Evolutionary conservation across 2,329 filamentous ascomycete species (phyloP), one percentile per base, ranked within the genome.

Genomic region (Ceratocystis destructans): DNA sequence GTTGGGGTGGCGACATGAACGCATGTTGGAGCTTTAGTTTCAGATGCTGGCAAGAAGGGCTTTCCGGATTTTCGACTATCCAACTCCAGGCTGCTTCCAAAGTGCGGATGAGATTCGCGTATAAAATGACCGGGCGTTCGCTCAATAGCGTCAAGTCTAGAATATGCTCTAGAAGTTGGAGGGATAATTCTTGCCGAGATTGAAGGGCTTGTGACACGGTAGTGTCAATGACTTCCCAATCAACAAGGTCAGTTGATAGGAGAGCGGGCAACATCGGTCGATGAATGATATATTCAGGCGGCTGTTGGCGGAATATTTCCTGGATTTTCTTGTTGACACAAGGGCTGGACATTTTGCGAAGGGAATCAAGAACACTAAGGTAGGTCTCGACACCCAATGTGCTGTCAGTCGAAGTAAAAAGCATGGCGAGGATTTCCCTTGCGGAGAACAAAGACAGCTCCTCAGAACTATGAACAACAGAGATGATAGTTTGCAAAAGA

Each of bases 91-190:
- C 86, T 61, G 86, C 87, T 70, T 93, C 87, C 65, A 96, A 80
- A 67, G 90, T 95, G 69, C 85, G 83, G 5, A 90, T 86, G 72
- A 96, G 95, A 75, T 97, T 91, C 1, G 91, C 86, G 71, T 90
- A 88, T 61, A 96, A 78, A 0, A 88, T 88, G 48, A 87, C 83
- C 0, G 90, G 89, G 57, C 86, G 84, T 61, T 91, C 89, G 70
- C 84, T 89, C 62, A 96, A 82, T 7, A 96, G 78, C 0, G 92
- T 83, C 55, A 90, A 83, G 70, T 94, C 88, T 69, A 96, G 79
- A 55, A 96, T 79, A 55, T 86, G 85, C 64, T 87, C 85, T n/a
- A 97, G 80, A 73, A 96, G 88, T 66, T 90, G 85, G 2, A 96
- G 77, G 1, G 88, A 89, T 25, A 82, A 82, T 6, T 85, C 81